These are phyloP conservation scores for Pseudocercospora ulei DNA, from an alignment of 2,329 filamentous ascomycete species.

Conservation along the genomic window DNA sequence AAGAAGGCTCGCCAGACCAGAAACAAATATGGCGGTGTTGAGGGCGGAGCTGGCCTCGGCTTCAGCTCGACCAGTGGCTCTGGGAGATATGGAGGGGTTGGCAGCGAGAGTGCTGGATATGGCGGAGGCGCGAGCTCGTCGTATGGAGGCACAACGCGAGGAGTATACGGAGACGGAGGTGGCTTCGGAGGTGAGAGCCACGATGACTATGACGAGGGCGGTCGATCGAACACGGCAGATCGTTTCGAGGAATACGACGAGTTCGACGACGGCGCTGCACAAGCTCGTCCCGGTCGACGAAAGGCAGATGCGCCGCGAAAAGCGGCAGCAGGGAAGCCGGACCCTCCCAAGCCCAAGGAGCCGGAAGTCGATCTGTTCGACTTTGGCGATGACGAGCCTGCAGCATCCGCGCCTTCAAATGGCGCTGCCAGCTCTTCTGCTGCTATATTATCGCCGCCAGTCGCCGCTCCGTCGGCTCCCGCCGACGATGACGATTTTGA, in stretches of 20 bases:
- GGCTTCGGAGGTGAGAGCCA: constrained; percentile 72
- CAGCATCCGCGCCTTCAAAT: constrained; percentile 42
- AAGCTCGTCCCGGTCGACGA: constrained; percentile 45
- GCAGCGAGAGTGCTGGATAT: constrained; percentile 56
- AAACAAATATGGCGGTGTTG: constrained; percentile 91
- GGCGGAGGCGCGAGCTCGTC: constrained; percentile 37
- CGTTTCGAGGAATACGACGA: constrained; percentile 97
- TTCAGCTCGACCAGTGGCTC: constrained; percentile 45
- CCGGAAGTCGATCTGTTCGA: constrained; percentile 89
- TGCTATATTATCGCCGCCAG: constrained; percentile 24
- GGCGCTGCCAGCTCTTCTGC: constrained; percentile 32
- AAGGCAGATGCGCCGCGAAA: constrained; percentile 39
- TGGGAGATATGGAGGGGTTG: constrained; percentile 78
- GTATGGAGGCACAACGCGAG: constrained; percentile 55
- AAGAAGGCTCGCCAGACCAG: constrained; percentile 88
- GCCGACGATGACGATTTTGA: constrained; percentile 90
- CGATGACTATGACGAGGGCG: constrained; percentile 55
- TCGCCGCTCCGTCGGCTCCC: constrained; percentile 28
- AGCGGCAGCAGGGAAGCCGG: constrained; percentile 51
- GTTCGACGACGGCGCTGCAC: constrained; percentile 64
- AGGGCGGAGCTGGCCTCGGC: constrained; percentile 61
- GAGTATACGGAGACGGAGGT: constrained; percentile 89
- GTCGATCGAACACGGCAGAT: constrained; percentile 48
- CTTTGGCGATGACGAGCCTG: constrained; percentile 66
- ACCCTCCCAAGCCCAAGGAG: constrained; percentile 68